Evolutionary conservation across 1,284 basidiomycete species (phyloP), one percentile per base, ranked within the genome.

Genomic region (Coniophora puteana): DNA sequence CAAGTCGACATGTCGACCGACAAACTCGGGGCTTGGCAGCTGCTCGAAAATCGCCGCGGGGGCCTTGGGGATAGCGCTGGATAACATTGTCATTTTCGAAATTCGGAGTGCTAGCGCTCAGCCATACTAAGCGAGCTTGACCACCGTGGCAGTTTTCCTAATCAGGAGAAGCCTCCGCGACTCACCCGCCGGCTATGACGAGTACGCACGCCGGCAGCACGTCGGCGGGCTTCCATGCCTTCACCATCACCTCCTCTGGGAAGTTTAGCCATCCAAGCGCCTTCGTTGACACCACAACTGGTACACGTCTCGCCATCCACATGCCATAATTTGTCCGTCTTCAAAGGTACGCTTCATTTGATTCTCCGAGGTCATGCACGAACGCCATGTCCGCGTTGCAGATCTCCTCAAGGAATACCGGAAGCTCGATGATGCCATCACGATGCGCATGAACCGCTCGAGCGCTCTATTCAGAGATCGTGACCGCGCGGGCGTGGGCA

Each of bases 361-460:
- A 26, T 32, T 26, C 22, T 27, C 29, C 31, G 30, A 42, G 45
- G 34, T 41, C 44, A 29, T 26, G 32, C 40, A 27, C 38, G 22
- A 23, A 36, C 44, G 44, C 38, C 48, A 49, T 41, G 51, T 26
- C 38, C n/a, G n/a, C 47, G 31, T 34, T 43, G 26, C 57, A 94
- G 91, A 91, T 50, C 78, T 93, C 53, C 74, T 93, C 62, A 80
- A 74, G 56, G 88, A 93, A 61, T 93, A 93, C 60, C 76, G 91
- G 51, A 83, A 76, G 52, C 69, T 93, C 6, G 91, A 94, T 62
- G 91, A 94, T 58, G 68, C 76, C 12, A 85, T 94, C 49, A 82
- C 78, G 35, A 90, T 90, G 75, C 74, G 91, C 18, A 63, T 93
- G 40, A 93, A 93, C 58, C 79, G 91, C 38, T 86, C 89, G 11